Evolutionary conservation across 176 grass and related monocot genomes (phyloP).

Genomic region (Aegilops sharonensis): DNA sequence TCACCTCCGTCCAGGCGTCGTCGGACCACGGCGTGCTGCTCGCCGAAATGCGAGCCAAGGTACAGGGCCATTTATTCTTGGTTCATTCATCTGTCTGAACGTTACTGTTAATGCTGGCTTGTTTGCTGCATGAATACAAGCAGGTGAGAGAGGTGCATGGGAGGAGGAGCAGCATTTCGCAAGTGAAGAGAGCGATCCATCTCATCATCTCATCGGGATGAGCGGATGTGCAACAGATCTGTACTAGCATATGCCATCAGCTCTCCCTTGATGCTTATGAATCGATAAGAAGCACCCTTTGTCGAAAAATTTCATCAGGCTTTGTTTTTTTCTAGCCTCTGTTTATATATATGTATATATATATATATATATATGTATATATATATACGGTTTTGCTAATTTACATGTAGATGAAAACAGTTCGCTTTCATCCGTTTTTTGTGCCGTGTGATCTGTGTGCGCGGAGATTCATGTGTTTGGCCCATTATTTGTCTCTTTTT

Average conservation of each 20-base stretch:
- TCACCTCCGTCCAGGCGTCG: conserved; percentile 56
- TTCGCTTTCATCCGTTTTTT: too few species aligned
- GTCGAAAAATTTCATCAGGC: too few species aligned
- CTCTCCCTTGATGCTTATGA: too few species aligned
- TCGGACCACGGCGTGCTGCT: conserved; percentile 35
- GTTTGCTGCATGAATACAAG: background rate
- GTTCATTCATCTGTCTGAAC: background rate
- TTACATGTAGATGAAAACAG: too few species aligned
- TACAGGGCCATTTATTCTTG: background rate
- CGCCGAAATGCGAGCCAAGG: conserved; percentile 63
- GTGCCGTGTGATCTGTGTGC: too few species aligned
- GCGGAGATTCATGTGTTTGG: too few species aligned
- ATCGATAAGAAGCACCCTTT: too few species aligned
- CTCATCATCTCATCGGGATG: conserved; percentile 40
- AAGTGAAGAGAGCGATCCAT: conserved; percentile 78
- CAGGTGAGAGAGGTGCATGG: conserved; percentile 64
- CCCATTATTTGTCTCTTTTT: too few species aligned
- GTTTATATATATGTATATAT: too few species aligned
- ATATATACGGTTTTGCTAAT: too few species aligned
- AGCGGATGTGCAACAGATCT: background rate
- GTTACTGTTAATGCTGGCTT: background rate
- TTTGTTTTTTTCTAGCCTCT: too few species aligned
- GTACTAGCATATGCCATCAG: background rate
- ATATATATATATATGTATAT: too few species aligned
- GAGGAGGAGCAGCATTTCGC: conserved; percentile 68